Percentiles rank a stretch among this genome's conserved stretches.
These are phyloP conservation scores for Polygonum aviculare DNA, from an alignment of 148 eudicot genomes.

Conservation along the genomic window DNA sequence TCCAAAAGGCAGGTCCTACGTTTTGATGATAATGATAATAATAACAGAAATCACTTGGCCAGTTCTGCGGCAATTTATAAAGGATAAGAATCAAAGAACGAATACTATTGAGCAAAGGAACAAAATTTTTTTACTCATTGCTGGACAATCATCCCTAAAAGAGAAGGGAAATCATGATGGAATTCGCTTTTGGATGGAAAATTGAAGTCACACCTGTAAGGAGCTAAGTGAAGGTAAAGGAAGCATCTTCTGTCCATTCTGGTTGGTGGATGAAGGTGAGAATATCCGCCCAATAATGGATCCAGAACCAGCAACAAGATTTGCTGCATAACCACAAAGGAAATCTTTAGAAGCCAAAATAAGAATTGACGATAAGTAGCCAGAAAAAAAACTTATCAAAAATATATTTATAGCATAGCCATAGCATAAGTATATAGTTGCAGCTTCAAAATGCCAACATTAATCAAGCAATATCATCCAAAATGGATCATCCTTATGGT, in stretches of 20 bases:
- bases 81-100: neutral
- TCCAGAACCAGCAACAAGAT: conserved; percentile 65
- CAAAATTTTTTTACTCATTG: neutral
- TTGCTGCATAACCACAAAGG: conserved; percentile 44
- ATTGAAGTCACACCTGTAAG: conserved; percentile 52
- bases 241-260: conserved; percentile 28
- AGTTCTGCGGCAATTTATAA: neutral
- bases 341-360: neutral
- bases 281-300: conserved; percentile 65
- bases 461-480: neutral
- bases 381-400: neutral
- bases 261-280: conserved; percentile 28
- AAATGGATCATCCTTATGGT: neutral
- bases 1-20: neutral
- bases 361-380: neutral
- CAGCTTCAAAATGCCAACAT: neutral
- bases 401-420: neutral
- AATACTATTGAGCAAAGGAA: neutral
- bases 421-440: neutral
- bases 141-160: neutral
- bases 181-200: neutral
- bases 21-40: neutral
- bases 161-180: neutral
- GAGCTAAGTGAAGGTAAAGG: conserved; percentile 64
- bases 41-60: neutral